phyloP scores from a whole-genome alignment of 768 basidiomycete species.

The Infundibulicybe gibba region DNA sequence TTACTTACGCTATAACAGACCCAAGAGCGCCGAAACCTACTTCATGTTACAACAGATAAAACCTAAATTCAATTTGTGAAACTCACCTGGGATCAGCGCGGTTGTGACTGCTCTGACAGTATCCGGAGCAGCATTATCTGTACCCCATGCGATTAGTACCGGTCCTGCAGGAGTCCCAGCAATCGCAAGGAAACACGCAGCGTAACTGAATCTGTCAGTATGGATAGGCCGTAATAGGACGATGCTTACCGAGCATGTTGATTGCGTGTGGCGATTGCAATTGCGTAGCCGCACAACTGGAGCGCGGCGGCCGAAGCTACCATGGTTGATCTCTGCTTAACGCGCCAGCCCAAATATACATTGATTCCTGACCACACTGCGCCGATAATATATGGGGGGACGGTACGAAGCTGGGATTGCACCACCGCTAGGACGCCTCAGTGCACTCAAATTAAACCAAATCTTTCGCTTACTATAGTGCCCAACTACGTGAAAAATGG shows the following conservation, averaged over 20 bases:
- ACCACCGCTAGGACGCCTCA: conserved; percentile 28
- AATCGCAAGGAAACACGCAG: conserved; percentile 42
- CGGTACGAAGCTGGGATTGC: conserved; percentile 44
- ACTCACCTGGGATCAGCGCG: conserved; percentile 36
- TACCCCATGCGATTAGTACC: conserved; percentile 36
- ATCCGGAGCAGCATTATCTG: conserved; percentile 47
- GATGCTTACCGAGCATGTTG: conserved; percentile 28
- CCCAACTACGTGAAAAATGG: conserved; percentile 8
- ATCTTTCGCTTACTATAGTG: conserved; percentile 18
- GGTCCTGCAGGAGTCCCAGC: conserved; percentile 37
- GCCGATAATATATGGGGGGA: conserved; percentile 41
- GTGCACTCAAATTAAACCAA: background rate
- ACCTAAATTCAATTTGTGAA: background rate
- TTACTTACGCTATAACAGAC: conserved; percentile 40
- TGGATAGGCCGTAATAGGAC: background rate
- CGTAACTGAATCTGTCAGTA: conserved; percentile 30
- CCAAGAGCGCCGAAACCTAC: conserved; percentile 40
- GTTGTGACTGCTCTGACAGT: conserved; percentile 43
- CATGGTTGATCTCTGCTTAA: conserved; percentile 28
- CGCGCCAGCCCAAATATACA: conserved; percentile 31
- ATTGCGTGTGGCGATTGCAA: conserved; percentile 37
- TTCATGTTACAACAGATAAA: background rate
- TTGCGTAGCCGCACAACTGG: conserved; percentile 39
- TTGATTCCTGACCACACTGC: conserved; percentile 33
- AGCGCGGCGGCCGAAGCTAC: conserved; percentile 31